phyloP scores from a whole-genome alignment of 148 eudicot species.

The Oxyria digyna region DNA sequence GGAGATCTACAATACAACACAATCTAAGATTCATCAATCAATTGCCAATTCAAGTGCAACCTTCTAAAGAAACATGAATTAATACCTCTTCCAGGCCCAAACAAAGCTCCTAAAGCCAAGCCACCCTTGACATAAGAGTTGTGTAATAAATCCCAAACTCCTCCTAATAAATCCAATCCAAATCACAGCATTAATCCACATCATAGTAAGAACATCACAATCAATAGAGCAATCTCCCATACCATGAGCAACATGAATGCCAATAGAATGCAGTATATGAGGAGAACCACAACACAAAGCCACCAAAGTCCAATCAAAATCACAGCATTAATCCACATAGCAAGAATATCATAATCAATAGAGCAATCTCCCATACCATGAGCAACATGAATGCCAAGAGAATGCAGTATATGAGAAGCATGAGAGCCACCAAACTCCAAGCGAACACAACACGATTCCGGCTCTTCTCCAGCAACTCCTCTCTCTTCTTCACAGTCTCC shows the following conservation, averaged over 20 bases:
- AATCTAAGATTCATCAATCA: not conserved
- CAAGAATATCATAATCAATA: not conserved
- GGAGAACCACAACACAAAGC: too few species aligned
- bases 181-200: too few species aligned
- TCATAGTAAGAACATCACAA: too few species aligned
- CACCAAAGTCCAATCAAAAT: conserved; percentile 6
- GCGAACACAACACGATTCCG: conserved; percentile 64
- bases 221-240: too few species aligned
- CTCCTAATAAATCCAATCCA: conserved; percentile 41
- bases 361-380: too few species aligned
- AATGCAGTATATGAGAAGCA: conserved; percentile 70
- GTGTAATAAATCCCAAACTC: conserved; percentile 63
- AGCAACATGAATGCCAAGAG: conserved; percentile 73
- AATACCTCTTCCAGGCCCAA: conserved; percentile 95
- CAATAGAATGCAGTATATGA: too few species aligned
- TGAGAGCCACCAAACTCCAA: conserved; percentile 82
- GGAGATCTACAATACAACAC: conserved; percentile 36
- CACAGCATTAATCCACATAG: not conserved
- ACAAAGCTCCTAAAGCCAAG: conserved; percentile 68
- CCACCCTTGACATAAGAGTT: conserved; percentile 78
- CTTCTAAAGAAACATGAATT: not conserved
- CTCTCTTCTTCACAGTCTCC: conserved; percentile 54
- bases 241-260: too few species aligned
- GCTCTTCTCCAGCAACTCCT: conserved; percentile 41
- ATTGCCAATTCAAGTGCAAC: not conserved